Evolutionary conservation across 306 rosid genomes (phyloP), one percentile per base, ranked within the genome.

Genomic region (Corylus avellana): DNA sequence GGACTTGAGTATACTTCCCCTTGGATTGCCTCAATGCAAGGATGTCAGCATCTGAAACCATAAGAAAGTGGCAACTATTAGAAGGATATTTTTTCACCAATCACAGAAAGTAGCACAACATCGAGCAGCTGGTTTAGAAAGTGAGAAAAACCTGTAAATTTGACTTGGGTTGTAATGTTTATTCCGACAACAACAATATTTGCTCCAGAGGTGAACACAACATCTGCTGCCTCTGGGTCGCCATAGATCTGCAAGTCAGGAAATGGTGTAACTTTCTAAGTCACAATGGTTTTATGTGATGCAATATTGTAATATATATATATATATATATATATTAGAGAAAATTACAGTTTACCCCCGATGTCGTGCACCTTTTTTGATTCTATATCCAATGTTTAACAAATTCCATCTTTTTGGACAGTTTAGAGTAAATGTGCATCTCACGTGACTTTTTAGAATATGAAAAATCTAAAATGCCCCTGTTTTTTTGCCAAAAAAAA

Each of bases 201-300:
- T 76, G 99, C 98, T 57, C 99, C 99, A 47, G 93, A 95, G 16
- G 98, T 95, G 77, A 95, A 93, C 73, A 95, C 98, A 75, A 76
- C 67, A 84, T 95, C 99, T 59, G 99, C 99, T 56, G 99, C 99
- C 88, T 95, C 99, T 12, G 99, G 98, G 76, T 95, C 99, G 72
- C 96, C 98, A 86, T 89, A 82, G 66, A 93, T 92, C 99, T 92
- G 79, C 83, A 80, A 47, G 78, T 78, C 76, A 47, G 81, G 70
- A 39, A 85, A 49, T 46, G 47, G 70, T 75, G 63, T 80, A 57
- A 49, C 37, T 27, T 75, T 75, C 27, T 58, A 72, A 17, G 39
- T 61, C 32, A 14, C n/a, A 75, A 8, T 8, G 50, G 18, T 10
- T 56, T 17, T 48, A 64, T 39, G 10, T 46, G 47, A 59, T 25